A percentile compares a stretch with the other conserved stretches of the same genome.
Evolutionary conservation across 306 rosid genomes (phyloP).

Genomic region (Notholithocarpus densiflorus): DNA sequence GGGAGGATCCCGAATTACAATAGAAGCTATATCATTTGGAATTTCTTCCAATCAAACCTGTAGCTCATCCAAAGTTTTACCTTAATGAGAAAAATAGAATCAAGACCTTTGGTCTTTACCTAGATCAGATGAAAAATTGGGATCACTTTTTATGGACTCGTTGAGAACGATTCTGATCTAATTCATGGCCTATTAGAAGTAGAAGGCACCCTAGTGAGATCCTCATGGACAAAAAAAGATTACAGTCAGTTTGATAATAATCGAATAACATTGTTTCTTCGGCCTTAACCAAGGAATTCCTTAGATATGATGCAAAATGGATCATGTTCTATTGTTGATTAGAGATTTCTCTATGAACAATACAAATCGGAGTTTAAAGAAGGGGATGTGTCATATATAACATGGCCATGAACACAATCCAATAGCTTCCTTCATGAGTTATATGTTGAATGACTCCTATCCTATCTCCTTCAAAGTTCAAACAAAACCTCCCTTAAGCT

Average conservation of each 20-base stretch:
- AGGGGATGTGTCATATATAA: neutral
- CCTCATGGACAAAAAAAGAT: neutral
- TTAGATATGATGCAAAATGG: neutral
- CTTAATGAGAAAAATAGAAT: neutral
- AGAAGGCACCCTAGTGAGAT: neutral
- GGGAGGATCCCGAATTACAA: no score
- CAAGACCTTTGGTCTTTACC: neutral
- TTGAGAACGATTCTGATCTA: neutral
- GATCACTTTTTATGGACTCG: neutral
- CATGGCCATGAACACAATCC: no score
- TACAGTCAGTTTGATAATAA: neutral
- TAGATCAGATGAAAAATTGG: neutral
- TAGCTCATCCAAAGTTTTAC: no score
- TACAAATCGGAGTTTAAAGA: neutral
- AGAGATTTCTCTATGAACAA: neutral
- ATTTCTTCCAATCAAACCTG: no score
- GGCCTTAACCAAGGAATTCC: neutral
- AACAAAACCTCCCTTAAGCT: no score
- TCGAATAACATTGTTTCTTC: no score
- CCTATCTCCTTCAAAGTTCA: no score
- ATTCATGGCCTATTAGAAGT: neutral
- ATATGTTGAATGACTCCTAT: no score
- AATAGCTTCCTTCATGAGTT: no score
- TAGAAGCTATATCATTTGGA: rapidly evolving
- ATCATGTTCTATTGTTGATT: neutral